phyloP scores from a whole-genome alignment of 768 basidiomycete species.

The Terana coerulea region DNA sequence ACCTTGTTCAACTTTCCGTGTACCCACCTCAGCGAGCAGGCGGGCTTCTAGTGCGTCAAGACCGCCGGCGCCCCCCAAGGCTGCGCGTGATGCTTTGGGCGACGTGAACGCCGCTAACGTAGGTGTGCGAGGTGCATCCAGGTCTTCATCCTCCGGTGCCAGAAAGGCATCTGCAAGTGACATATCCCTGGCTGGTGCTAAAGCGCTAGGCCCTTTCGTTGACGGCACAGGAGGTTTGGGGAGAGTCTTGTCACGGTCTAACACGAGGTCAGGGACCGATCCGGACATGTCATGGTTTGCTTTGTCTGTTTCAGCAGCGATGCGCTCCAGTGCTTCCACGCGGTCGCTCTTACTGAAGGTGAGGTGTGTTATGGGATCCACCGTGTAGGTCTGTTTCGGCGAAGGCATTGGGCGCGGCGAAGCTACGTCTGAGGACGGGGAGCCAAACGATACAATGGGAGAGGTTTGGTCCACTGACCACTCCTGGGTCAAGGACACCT shows the following conservation, averaged over 20 bases:
- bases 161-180: not conserved
- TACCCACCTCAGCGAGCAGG: constrained; percentile 70
- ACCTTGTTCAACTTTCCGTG: constrained; percentile 38
- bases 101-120: constrained; percentile 29
- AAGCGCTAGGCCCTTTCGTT: constrained; percentile 25
- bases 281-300: constrained; percentile 25
- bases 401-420: constrained; percentile 71
- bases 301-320: constrained; percentile 56
- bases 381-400: constrained; percentile 54
- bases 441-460: constrained; percentile 16
- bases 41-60: constrained; percentile 71
- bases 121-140: constrained; percentile 24
- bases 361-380: constrained; percentile 35
- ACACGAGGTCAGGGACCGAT: constrained; percentile 8
- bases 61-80: constrained; percentile 6
- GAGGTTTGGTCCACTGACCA: not conserved
- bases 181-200: not conserved
- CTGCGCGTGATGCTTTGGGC: constrained; percentile 20
- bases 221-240: constrained; percentile 55
- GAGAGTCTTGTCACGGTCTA: constrained; percentile 51
- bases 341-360: constrained; percentile 47
- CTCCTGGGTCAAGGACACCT: not conserved
- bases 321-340: constrained; percentile 68
- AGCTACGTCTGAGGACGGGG: constrained; percentile 30
- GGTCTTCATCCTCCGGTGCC: not conserved